Evolutionary conservation across 2,329 filamentous ascomycete genomes (phyloP), one percentile per base, ranked within the genome.

Genomic region (Paraphaeosphaeria minitans): DNA sequence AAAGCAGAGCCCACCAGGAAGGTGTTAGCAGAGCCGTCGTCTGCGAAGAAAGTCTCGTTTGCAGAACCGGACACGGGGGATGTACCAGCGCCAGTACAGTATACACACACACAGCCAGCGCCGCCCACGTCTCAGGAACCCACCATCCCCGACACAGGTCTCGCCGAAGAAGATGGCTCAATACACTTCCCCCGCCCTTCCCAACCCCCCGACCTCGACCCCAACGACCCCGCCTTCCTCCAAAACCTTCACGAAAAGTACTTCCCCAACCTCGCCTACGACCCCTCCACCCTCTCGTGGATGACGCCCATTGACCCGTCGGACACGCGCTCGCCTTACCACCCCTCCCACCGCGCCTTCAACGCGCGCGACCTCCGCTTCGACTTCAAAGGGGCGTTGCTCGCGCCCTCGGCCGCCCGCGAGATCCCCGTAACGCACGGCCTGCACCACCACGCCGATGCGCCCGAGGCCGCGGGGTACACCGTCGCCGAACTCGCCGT

Each of bases 401-500:
- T 99, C 13, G 87, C 94, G 0, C 95, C 95, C 0, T 84, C 87
- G 50, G 84, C 87, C 35, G 88, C 92, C 27, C 84, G 93, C 56
- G 82, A 85, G 1, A 87, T 98, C 27, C 91, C 94, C 5, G 86
- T 87, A 0, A 88, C 87, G 13, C 86, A 89, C 59, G 95, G 95
- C 0, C 83, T 99, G 14, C 95, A 99, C 76, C 94, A 99, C 76
- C 95, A 99, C 75, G 93, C 90, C 62, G 87, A 93, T 58, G 93
- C 94, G 1, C 95, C 95, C 16, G 92, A 96, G 76, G 92, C 93
- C 1, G 95, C 95, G 0, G 95, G 95, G 0, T 99, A 99, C 77
- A 98, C 95, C 0, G 85, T 99, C 31, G 87, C 88, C 0, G 95
- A 99, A 77, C 82, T 99, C 1, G 89, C 92, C 1, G 86, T 89